Conservation (phyloP, 805 yeast genomes). For the Candida boidinii region DNA sequence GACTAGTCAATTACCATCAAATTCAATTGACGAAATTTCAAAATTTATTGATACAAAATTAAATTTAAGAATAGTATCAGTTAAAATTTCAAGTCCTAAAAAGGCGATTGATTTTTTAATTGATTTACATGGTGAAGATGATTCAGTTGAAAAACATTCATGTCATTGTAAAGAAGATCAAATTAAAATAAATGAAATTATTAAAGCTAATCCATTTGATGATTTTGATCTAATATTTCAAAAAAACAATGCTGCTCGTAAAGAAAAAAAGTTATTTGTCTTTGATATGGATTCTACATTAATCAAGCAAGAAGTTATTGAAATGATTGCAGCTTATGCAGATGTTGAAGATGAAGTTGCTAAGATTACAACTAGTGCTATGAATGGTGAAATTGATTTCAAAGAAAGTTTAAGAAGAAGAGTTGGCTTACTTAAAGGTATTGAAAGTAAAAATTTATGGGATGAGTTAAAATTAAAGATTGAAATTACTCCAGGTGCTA, state of each 20-base stretch:
- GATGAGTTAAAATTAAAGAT: conserved; percentile 66
- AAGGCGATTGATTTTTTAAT: conserved; percentile 32
- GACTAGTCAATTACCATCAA: conserved; percentile 12
- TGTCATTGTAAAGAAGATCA: conserved; percentile 8
- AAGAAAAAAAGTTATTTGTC: conserved; percentile 53
- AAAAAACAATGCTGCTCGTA: conserved; percentile 20
- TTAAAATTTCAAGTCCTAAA: conserved; percentile 21
- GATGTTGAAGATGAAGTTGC: conserved; percentile 81
- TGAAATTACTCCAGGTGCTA: conserved; percentile 78
- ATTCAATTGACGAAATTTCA: conserved; percentile 14
- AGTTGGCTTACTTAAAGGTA: conserved; percentile 75
- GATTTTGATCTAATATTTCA: conserved; percentile 38
- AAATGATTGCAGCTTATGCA: conserved; percentile 91
- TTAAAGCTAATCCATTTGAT: conserved; percentile 16
- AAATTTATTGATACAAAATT: conserved; percentile 15
- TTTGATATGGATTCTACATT: conserved; percentile 98
- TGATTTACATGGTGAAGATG: conserved; percentile 10
- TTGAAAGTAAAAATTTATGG: conserved; percentile 65
- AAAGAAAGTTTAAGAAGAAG: conserved; percentile 69
- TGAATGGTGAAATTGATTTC: conserved; percentile 96
- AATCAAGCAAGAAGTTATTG: conserved; percentile 94
- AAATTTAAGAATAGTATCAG: conserved; percentile 12
- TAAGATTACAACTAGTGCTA: conserved; percentile 83
- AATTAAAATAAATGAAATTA: conserved; percentile 4
- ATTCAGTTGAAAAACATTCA: conserved; percentile 10